phyloP scores from a whole-genome alignment of 768 basidiomycete genomes.

The Cubamyces lactineus region DNA sequence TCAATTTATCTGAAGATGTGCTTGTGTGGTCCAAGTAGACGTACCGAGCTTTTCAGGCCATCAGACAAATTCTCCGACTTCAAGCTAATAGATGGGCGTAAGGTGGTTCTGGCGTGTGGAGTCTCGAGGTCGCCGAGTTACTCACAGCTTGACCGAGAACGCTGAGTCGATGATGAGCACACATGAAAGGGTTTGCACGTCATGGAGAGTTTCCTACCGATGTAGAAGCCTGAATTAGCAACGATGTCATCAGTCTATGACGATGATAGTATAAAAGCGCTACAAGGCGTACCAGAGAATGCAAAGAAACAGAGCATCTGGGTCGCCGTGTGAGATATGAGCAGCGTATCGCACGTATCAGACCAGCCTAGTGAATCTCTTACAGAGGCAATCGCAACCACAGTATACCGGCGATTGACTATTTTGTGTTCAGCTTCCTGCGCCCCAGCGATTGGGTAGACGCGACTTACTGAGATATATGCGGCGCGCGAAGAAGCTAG shows the following conservation, averaged over 20 bases:
- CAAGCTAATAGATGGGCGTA: background rate
- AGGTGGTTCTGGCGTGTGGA: background rate
- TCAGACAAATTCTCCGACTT: background rate
- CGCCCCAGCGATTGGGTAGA: no score
- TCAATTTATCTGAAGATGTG: no score
- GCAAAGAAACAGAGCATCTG: background rate
- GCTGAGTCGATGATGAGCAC: background rate
- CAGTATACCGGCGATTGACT: background rate
- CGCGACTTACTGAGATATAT: conserved; percentile 3
- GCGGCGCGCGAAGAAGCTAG: conserved; percentile 15
- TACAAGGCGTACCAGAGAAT: background rate
- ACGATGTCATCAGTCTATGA: background rate
- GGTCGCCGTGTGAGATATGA: background rate
- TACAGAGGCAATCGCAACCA: background rate
- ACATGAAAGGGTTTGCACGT: no score
- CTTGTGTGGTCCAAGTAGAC: background rate
- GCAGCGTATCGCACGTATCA: background rate
- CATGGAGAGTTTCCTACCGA: background rate
- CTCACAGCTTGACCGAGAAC: background rate
- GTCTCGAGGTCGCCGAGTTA: background rate
- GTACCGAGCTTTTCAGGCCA: conserved; percentile 1
- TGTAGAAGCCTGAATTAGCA: background rate
- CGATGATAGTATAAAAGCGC: background rate
- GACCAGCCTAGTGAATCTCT: background rate
- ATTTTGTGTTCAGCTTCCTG: background rate